phyloP scores from a whole-genome alignment of 768 basidiomycete species.

The Lepiota venenata region DNA sequence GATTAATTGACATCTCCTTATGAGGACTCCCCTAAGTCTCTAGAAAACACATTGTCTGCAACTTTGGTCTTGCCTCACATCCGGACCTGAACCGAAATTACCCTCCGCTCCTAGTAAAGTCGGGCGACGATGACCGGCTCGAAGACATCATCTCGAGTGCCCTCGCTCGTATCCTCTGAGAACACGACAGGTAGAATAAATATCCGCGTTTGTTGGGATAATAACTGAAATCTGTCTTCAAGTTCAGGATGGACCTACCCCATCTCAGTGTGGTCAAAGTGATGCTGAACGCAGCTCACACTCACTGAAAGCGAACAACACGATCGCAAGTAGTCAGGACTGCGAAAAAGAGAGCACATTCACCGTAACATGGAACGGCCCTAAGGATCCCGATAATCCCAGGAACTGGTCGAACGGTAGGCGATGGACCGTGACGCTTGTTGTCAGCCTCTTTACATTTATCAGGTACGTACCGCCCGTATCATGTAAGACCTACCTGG shows the following conservation, averaged over 20 bases:
- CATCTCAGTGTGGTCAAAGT: not conserved
- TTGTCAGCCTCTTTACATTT: constrained; percentile 67
- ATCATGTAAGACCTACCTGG: constrained; percentile 62
- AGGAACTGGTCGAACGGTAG: constrained; percentile 54
- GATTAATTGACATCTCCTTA: no score
- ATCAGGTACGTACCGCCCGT: constrained; percentile 63
- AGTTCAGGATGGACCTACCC: not conserved
- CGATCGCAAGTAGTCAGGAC: not conserved
- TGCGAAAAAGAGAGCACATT: not conserved
- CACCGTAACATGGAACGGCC: constrained; percentile 51
- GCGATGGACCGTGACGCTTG: constrained; percentile 63
- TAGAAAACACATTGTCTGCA: no score
- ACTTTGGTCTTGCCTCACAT: no score
- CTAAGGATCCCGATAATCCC: constrained; percentile 55
- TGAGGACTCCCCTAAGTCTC: no score
- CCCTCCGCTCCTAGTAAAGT: not conserved
- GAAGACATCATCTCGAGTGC: not conserved
- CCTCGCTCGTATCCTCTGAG: constrained; percentile 1
- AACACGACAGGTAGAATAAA: not conserved
- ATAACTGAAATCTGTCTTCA: not conserved
- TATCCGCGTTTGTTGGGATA: not conserved
- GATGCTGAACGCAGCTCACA: not conserved
- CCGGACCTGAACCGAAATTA: no score
- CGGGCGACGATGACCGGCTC: not conserved
- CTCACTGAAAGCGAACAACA: not conserved